Evolutionary conservation across 1,284 basidiomycete genomes (phyloP), one percentile per base, ranked within the genome.

Genomic region (Polyporus tsugae): DNA sequence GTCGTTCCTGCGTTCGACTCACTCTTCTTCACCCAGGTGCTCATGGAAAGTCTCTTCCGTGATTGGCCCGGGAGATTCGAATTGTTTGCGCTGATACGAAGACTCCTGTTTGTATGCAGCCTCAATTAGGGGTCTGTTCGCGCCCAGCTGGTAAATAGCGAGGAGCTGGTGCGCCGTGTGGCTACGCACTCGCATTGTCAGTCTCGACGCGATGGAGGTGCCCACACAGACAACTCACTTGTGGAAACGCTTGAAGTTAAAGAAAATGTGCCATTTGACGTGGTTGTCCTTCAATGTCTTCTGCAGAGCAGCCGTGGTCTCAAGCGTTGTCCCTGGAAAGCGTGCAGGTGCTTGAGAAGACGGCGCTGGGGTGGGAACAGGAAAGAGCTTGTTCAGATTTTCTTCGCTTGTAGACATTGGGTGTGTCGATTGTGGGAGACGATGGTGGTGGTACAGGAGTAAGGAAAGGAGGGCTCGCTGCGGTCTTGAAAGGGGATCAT

Each of bases 201-300:
- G 25, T 44, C 2, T 22, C 13, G 7, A 53, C 17, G 6, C 25
- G 29, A 62, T 13, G 9, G 33, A 6, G 10, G 38, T 19, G 19
- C 9, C 6, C 11, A 5, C 6, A 13, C 29, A 55, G 22, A 22
- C 41, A 19, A 71, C 78, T 44, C 60, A 83, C 82, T 90, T 91
- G 79, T 91, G 89, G 73, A 86, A 90, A 0, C 82, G 79, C 66
- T 77, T 80, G 38, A 86, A 82, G 69, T 90, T 89, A 79, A 90
- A 89, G 75, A 88, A 91, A n/a, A 85, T 82, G 73, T 91, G 88
- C 82, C 85, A 85, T 33, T 82, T 82, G 55, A 83, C 80, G 68
- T 88, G 85, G 71, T 91, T 89, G 60, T 89, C 84, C 57, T 84
- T 84, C 63, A 91, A 79, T 0, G 84, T 79, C 59, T 80, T 79